Evolutionary conservation across 129 eudicot genomes (phyloP).

Genomic region (Flaveria robusta): DNA sequence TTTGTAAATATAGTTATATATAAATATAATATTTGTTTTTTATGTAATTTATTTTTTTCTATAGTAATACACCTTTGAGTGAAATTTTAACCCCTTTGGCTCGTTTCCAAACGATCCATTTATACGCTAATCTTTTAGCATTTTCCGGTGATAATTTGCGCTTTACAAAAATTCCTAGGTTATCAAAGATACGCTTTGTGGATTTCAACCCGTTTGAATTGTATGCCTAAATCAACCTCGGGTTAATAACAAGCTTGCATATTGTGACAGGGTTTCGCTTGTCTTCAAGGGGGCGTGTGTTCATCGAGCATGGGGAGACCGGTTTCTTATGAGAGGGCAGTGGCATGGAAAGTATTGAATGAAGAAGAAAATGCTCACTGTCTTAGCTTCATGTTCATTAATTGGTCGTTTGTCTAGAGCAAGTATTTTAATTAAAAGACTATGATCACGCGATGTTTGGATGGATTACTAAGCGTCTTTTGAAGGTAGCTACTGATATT

Average conservation of each 20-base stretch:
- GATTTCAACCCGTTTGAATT: not conserved
- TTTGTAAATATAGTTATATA: not conserved
- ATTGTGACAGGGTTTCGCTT: slow-evolving; percentile 70
- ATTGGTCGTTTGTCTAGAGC: slow-evolving; percentile 82
- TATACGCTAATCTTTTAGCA: not conserved
- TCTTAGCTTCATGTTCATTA: slow-evolving; percentile 81
- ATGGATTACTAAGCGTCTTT: slow-evolving; percentile 20
- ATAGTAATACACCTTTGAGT: not conserved
- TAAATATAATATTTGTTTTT: not conserved
- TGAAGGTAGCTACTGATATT: slow-evolving; percentile 20
- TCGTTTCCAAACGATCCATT: not conserved
- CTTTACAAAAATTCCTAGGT: not conserved
- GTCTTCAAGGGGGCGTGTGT: slow-evolving; percentile 90
- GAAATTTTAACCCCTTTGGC: not conserved
- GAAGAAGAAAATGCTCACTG: slow-evolving; percentile 85
- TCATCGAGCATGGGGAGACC: slow-evolving; percentile 97
- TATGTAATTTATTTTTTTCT: not conserved
- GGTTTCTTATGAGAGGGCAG: slow-evolving; percentile 80
- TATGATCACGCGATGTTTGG: slow-evolving; percentile 1
- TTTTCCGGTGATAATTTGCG: not conserved
- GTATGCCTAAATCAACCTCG: not conserved
- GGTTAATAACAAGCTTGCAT: not conserved
- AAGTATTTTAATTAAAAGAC: not conserved
- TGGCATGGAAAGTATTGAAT: slow-evolving; percentile 91
- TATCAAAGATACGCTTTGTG: not conserved